phyloP scores from a whole-genome alignment of 306 rosid species.

The Styphnolobium japonicum region DNA sequence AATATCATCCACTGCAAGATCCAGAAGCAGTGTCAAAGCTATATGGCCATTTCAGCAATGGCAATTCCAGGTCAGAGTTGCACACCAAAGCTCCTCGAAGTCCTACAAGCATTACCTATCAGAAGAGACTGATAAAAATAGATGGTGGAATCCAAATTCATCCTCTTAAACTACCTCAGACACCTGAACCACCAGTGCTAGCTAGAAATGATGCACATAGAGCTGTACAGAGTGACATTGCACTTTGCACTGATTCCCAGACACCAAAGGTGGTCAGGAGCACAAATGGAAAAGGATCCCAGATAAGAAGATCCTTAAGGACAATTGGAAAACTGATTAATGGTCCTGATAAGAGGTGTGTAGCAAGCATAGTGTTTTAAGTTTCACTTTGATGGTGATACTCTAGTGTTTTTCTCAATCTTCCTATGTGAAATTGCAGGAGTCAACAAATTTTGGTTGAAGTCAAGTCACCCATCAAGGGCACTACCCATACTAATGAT shows the following conservation, averaged over 20 bases:
- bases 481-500: constrained; percentile 22
- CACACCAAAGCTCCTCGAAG: constrained; percentile 53
- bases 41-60: constrained; percentile 39
- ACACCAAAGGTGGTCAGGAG: constrained; percentile 45
- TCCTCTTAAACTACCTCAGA: constrained; percentile 51
- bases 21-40: constrained; percentile 42
- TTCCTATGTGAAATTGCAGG: constrained; percentile 46
- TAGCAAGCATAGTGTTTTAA: not conserved
- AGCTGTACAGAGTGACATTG: constrained; percentile 19
- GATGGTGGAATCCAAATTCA: constrained; percentile 44
- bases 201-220: constrained; percentile 40
- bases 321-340: constrained; percentile 89
- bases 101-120: constrained; percentile 47
- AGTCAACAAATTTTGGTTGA: constrained; percentile 57
- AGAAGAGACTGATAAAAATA: constrained; percentile 40
- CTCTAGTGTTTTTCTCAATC: not conserved
- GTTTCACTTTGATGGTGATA: not conserved
- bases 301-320: constrained; percentile 75
- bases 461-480: constrained; percentile 47
- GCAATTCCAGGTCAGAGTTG: constrained; percentile 26
- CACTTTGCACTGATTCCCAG: constrained; percentile 37
- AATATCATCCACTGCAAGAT: constrained; percentile 31
- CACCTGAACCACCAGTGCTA: constrained; percentile 51
- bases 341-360: constrained; percentile 80
- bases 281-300: constrained; percentile 77